Evolutionary conservation across 2,329 filamentous ascomycete species (phyloP).

Genomic region (Penicillium sp.): DNA sequence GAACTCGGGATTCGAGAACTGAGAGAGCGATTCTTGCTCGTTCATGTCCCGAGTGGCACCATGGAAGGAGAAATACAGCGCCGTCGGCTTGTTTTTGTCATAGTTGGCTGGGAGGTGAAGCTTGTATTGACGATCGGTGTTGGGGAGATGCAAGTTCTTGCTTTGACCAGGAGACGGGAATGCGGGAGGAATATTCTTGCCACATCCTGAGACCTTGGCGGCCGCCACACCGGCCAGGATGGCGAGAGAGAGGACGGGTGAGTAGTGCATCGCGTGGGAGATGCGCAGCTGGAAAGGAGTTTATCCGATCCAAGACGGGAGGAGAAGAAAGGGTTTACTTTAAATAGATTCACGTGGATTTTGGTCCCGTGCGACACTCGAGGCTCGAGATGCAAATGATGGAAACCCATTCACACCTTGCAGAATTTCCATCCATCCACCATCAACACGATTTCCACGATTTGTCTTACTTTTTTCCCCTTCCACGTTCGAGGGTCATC

Average conservation of each 20-base stretch:
- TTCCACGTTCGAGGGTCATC: too few species aligned
- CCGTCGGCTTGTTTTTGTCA: conserved; percentile 28
- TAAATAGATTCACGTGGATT: too few species aligned
- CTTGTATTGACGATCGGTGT: conserved; percentile 18
- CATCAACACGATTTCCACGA: background rate
- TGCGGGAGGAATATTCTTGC: conserved; percentile 11
- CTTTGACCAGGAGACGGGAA: conserved; percentile 15
- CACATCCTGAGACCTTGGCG: conserved; percentile 15
- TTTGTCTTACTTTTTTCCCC: too few species aligned
- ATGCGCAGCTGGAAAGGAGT: background rate
- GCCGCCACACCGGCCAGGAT: background rate
- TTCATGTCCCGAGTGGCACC: conserved; percentile 35
- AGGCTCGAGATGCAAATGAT: background rate
- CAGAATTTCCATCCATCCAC: background rate
- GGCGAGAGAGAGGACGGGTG: conserved; percentile 8
- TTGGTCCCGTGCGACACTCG: too few species aligned
- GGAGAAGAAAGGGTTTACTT: background rate
- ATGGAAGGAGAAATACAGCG: conserved; percentile 47
- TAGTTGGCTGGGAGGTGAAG: conserved; percentile 31
- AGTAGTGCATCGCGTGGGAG: background rate
- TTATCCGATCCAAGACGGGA: background rate
- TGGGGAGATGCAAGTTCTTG: conserved; percentile 8
- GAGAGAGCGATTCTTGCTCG: conserved; percentile 39
- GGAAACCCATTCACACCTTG: background rate
- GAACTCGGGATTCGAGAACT: conserved; percentile 41